Conservation (phyloP, 116 monocot genomes). For the Posidonia oceanica region DNA sequence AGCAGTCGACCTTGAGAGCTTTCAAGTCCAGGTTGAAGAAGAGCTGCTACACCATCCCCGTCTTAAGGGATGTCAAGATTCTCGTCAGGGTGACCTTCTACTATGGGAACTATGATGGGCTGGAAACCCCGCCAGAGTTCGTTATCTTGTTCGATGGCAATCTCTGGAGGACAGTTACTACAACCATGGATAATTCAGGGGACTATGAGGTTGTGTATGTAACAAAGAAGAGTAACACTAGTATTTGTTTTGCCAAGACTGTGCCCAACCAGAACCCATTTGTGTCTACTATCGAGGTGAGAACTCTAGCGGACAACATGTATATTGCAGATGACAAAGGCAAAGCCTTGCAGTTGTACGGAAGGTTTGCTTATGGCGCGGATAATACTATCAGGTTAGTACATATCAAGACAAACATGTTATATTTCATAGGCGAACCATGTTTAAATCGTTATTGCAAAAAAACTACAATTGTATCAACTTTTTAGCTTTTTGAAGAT, state of each 20-base stretch:
- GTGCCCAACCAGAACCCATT: neutral
- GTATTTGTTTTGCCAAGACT: neutral
- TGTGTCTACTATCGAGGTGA: neutral
- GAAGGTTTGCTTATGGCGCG: neutral
- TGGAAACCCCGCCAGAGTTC: slow-evolving; percentile 16
- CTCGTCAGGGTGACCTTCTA: slow-evolving; percentile 13
- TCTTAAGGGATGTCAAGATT: neutral
- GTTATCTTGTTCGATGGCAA: slow-evolving; percentile 19
- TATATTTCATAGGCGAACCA: no score
- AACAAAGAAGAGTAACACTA: neutral
- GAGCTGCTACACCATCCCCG: no score
- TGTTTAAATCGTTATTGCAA: no score
- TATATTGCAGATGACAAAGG: neutral
- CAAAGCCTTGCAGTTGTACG: fast-evolving
- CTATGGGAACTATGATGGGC: slow-evolving; percentile 33
- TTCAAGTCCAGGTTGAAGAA: no score
- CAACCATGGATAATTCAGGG: neutral
- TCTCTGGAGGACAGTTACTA: neutral
- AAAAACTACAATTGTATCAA: no score
- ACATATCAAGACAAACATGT: no score
- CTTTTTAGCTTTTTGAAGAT: no score
- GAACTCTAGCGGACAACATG: neutral
- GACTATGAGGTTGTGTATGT: neutral
- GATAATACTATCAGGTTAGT: no score
- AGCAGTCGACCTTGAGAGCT: no score